phyloP scores from a whole-genome alignment of 1,139 yeast species.

The Hyphopichia wangnamkhiaoensis region DNA sequence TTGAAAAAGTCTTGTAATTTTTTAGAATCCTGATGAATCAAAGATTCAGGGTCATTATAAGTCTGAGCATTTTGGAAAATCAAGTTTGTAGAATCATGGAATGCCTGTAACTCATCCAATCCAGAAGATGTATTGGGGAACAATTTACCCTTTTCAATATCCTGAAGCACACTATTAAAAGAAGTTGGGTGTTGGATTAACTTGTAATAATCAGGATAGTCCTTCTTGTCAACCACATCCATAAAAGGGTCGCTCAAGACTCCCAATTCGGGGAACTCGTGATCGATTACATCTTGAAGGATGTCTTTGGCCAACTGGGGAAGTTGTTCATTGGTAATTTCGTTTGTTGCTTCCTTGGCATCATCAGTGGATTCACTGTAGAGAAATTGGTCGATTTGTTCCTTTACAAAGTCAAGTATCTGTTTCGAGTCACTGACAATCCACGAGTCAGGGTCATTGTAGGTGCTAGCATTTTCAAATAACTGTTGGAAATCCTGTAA shows the following conservation, averaged over 20 bases:
- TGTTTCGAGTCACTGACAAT: constrained; percentile 58
- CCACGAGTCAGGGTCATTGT: constrained; percentile 62
- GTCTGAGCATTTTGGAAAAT: constrained; percentile 60
- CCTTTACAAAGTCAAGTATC: constrained; percentile 44
- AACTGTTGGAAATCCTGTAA: constrained; percentile 56
- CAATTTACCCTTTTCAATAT: constrained; percentile 42
- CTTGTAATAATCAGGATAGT: constrained; percentile 61
- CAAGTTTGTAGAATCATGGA: constrained; percentile 48
- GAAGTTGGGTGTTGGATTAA: constrained; percentile 60
- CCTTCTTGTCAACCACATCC: constrained; percentile 55
- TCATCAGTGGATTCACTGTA: constrained; percentile 7
- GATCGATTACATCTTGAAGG: constrained; percentile 39
- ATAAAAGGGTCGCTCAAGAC: constrained; percentile 56
- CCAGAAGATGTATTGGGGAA: constrained; percentile 27
- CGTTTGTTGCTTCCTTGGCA: constrained; percentile 9
- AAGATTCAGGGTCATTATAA: constrained; percentile 57
- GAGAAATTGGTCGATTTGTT: constrained; percentile 36
- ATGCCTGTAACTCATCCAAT: constrained; percentile 45
- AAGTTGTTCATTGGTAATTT: constrained; percentile 21
- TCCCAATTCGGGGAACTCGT: constrained; percentile 45
- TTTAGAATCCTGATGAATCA: constrained; percentile 57
- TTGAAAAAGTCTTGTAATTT: constrained; percentile 41
- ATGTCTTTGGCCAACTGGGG: constrained; percentile 24
- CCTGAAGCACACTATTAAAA: constrained; percentile 45
- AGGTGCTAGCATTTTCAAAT: constrained; percentile 59